Base-by-base conservation (phyloP, 768 basidiomycete species). In the Mycena alexandri region DNA sequence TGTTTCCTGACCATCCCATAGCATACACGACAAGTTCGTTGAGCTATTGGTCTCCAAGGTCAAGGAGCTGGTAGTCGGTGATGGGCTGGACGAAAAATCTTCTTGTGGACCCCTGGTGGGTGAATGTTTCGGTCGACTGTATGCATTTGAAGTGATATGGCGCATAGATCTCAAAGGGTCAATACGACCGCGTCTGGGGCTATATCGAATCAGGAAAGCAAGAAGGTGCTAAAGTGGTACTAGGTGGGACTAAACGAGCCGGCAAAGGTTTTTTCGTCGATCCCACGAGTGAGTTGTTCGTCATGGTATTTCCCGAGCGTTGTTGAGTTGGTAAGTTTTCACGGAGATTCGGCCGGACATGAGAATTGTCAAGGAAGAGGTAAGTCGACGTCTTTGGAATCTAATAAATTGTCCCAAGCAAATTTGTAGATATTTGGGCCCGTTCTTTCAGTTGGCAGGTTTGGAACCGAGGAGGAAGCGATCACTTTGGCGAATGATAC, bases 181-280 rank as follows among this genome's bases (percentile, higher is more conserved):
- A 96, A 78, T 94, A 93, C 74, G 93, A 96, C 75, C 90, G 90
- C 62, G 86, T 98, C 46, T 91, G 95, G 89, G 80, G 81, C 24
- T 98, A 96, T 77, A 96, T 99, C 71, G 91, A 96, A 73, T 83
- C 87, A 5, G 97, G 95, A 21, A 93, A 92, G 79, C 74, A 85
- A 63, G 90, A 93, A 76, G 97, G 97, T 17, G 97, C 97, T 3
- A 91, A 85, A 69, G 79, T 89, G 29, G 78, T 87, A 34, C 80
- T 93, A 2, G 97, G 97, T n/a, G 97, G 97, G 19, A 83, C 86
- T 73, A 92, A 92, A 81, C 85, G 92, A 62, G 13, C 83, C 0
- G 86, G 86, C 2, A 93, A 93, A 75, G 97, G 97, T 9, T 99
- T 85, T 79, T 99, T 86, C 77, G 89, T 98, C 47, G 90, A 96